Evolutionary conservation across 2,329 filamentous ascomycete species (phyloP), one percentile per base, ranked within the genome.

Genomic region (Alternaria arborescens): DNA sequence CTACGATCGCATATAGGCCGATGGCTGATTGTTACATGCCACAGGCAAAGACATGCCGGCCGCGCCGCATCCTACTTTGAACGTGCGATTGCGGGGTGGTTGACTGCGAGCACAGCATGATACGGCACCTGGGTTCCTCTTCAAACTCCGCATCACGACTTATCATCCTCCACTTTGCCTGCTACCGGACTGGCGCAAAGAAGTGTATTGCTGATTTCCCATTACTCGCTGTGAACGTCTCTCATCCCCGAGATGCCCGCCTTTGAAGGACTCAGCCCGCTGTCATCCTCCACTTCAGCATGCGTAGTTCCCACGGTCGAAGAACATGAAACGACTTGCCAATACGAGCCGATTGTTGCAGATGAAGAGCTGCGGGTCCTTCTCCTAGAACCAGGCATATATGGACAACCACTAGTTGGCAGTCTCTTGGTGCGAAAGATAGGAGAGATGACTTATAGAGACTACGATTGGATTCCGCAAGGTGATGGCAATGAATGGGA

Each of bases 391-490:
- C 1, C 34, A 16, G 34, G 34, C 7, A 3, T 38, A 1, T 38
- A 8, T 38, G 14, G 6, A n/a, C 7, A 38, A 10, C 34, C 34
- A n/a, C 16, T 38, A 10, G 34, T 38, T 5, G 34, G 34, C 14
- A n/a, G 34, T 38, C 16, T 38, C 34, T 38, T n/a, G 34, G 1
- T n/a, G 1, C 34, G 16, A 38, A 38, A 38, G 34, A 38, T 38
- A 4, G 14, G 14, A 38, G 16, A 38, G 14, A 38, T 5, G 4
- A 36, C 22, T 20, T 20, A 20, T 16, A 5, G 12, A 16, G 32
- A 16, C 4, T 6, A 0, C 0, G 11, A 14, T 34, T 34, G 32
- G 14, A 2, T 12, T 34, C 14, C 14, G 12, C 0, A 11, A 8
- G 28, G 28, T 0, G 28, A 30, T 0, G 10, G 28, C 3, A 30